Evolutionary conservation across 306 rosid genomes (phyloP), one percentile per base, ranked within the genome.

Genomic region (Dryas octopetala): DNA sequence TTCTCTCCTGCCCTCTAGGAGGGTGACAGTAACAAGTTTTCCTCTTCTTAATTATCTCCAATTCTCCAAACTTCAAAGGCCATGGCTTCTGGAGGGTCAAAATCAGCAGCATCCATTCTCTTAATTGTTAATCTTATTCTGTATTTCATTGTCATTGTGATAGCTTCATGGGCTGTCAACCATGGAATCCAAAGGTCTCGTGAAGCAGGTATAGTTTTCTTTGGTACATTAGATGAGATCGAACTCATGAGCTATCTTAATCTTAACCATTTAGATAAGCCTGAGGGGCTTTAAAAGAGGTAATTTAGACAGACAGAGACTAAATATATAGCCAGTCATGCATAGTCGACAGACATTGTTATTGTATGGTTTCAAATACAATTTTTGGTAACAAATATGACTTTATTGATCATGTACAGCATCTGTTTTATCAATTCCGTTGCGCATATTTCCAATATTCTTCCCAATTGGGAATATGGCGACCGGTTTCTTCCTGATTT

Each of bases 391-490:
- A 32, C 38, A 32, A 32, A 32, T 49, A 10, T 11, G 26, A 59
- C 32, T 5, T 60, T 71, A 43, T 75, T 47, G 23, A 23, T 23
- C 9, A 70, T 61, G 57, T 88, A 89, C 87, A 95, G 99, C 97
- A 57, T 86, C 95, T 43, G 83, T 78, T 57, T 70, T 90, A 76
- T 57, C 91, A 5, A 46, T 64, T 68, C 97, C 97, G 0, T 91
- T 89, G 16, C 86, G 63, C 12, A 74, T 95, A 75, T 95, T 95
- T 78, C 99, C 97, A 6, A 86, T 95, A 66, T 95, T 81, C 85
- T 84, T 90, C 62, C 93, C 97, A n/a, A 68, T 92, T 6, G 99
- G 99, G 47, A 95, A 90, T 75, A 76, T 83, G 91, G 89, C 97
- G 50, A 92, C 99, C 0, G 99, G 99, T 43, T 78, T 84, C 76